Conservation (phyloP, 2,329 filamentous ascomycete genomes). For the Colletotrichum tabaci region DNA sequence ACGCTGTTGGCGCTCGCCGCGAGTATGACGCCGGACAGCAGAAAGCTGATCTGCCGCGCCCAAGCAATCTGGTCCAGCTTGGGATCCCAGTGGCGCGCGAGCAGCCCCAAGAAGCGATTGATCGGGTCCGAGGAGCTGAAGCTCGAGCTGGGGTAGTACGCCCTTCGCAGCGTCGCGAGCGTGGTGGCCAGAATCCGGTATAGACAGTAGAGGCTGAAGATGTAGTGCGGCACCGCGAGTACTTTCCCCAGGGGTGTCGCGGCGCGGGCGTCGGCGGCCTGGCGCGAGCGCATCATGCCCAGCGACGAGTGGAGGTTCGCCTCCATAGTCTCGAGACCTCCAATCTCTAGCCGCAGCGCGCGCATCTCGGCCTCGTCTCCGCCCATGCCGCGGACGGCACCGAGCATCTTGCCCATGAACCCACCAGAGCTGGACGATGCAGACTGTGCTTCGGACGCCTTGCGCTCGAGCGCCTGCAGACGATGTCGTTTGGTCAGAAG, state of each 20-base stretch:
- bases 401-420: constrained; percentile 82
- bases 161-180: constrained; percentile 76
- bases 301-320: constrained; percentile 77
- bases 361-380: constrained; percentile 72
- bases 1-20: constrained; percentile 86
- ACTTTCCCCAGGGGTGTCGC: constrained; percentile 77
- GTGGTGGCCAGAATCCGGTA: constrained; percentile 85
- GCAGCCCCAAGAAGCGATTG: constrained; percentile 83
- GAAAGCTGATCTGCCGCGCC: constrained; percentile 88
- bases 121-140: constrained; percentile 85
- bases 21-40: constrained; percentile 86
- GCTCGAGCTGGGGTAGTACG: constrained; percentile 58
- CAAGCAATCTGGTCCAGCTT: constrained; percentile 86
- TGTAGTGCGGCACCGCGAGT: constrained; percentile 73
- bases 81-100: constrained; percentile 88
- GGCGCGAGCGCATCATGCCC: constrained; percentile 72
- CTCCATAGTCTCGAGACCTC: constrained; percentile 86
- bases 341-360: constrained; percentile 80
- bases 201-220: constrained; percentile 86
- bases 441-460: constrained; percentile 57
- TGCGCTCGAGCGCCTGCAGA: constrained; percentile 78
- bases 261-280: constrained; percentile 75
- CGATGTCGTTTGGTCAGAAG: constrained; percentile 81
- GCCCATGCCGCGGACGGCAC: constrained; percentile 77
- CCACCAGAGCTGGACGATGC: constrained; percentile 63